Conservation (phyloP, 306 rosid genomes). For the Fragaria iinumae region DNA sequence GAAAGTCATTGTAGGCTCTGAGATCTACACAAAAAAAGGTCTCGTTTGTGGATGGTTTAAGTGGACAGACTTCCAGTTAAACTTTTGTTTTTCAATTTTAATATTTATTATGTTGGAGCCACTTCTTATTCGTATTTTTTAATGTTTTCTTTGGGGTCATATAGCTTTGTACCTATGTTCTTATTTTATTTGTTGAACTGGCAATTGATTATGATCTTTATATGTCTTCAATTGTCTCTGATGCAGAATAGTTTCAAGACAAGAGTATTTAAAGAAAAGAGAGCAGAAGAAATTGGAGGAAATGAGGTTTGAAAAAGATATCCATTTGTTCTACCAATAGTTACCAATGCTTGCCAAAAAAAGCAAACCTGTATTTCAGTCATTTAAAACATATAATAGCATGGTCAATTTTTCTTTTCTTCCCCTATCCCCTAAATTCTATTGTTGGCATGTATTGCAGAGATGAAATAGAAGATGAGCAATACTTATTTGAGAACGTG, state of each 20-base stretch:
- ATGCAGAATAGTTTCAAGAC: slow-evolving; percentile 80
- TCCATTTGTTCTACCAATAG: slow-evolving; percentile 10
- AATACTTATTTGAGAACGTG: slow-evolving; percentile 75
- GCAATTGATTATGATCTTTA: slow-evolving; percentile 18
- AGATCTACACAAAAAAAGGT: neutral
- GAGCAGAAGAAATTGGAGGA: slow-evolving; percentile 88
- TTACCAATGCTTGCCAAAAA: neutral
- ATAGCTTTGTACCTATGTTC: neutral
- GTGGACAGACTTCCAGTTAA: neutral
- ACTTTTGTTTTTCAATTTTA: neutral
- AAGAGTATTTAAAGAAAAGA: slow-evolving; percentile 88
- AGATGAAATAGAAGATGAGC: slow-evolving; percentile 91
- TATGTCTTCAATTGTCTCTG: slow-evolving; percentile 12
- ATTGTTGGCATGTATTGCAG: slow-evolving; percentile 38
- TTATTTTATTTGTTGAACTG: slow-evolving; percentile 12
- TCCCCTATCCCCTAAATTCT: neutral
- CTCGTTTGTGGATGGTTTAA: neutral
- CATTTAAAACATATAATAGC: neutral
- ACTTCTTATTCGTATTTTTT: neutral
- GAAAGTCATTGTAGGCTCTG: neutral
- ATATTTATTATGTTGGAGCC: neutral
- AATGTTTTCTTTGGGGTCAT: neutral
- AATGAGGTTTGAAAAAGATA: slow-evolving; percentile 53
- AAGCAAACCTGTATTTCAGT: neutral
- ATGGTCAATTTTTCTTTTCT: neutral